These are phyloP conservation scores for Anthoceros angustus DNA, from an alignment of 225 moss, liverwort and hornwort species.

Conservation along the genomic window DNA sequence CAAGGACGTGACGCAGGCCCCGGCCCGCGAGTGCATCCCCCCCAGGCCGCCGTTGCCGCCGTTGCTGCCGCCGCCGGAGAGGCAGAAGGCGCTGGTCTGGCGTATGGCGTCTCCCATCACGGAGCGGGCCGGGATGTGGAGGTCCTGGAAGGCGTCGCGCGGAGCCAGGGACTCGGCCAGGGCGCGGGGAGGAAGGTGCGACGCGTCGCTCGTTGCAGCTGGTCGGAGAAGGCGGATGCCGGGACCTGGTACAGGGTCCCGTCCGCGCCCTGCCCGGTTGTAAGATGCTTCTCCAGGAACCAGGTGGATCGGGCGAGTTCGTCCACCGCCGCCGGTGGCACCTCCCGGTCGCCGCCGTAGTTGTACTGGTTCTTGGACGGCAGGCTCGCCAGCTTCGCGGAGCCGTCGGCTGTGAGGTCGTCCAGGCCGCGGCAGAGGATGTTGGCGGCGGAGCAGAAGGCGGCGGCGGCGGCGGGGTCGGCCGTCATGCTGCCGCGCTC, in stretches of 20 bases:
- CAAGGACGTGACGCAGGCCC: background rate
- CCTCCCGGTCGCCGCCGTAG: background rate
- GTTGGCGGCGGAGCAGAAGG: conserved; percentile 1
- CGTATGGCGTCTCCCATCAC: background rate
- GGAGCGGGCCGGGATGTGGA: background rate
- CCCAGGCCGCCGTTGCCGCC: background rate
- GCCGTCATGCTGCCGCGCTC: background rate
- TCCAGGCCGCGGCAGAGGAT: background rate
- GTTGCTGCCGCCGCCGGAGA: background rate
- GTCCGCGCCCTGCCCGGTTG: background rate
- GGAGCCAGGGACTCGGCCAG: background rate
- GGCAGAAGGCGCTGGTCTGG: background rate
- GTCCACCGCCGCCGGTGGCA: background rate
- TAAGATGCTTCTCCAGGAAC: background rate
- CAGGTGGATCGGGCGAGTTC: background rate
- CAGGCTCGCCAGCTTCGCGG: background rate
- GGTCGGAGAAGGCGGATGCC: background rate
- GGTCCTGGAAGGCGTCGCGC: background rate
- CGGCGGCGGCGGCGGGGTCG: background rate
- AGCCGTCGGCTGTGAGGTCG: background rate
- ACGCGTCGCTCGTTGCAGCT: background rate
- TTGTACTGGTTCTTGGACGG: background rate
- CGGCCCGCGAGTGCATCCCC: background rate
- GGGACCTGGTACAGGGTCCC: background rate
- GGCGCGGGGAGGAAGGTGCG: conserved; percentile 1